phyloP scores from a whole-genome alignment of 345 rosid genomes.

The Clausena lansium region DNA sequence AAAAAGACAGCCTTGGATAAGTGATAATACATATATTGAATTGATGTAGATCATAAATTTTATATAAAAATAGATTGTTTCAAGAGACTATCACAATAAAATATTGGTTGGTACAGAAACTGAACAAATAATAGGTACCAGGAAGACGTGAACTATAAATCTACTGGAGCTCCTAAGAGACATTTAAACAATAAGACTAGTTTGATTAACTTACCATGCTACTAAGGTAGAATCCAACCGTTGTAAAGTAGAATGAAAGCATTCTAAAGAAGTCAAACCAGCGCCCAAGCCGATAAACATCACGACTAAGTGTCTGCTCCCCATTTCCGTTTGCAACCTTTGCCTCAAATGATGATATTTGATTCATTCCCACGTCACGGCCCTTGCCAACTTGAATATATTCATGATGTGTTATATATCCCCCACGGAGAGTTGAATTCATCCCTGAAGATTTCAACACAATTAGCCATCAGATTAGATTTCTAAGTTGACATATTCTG shows the following conservation, averaged over 20 bases:
- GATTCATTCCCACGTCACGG: constrained; percentile 97
- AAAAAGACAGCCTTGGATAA: constrained; percentile 1
- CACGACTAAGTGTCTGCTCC: constrained; percentile 96
- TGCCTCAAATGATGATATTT: constrained; percentile 85
- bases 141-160: neutral
- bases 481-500: neutral
- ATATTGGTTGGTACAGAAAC: neutral
- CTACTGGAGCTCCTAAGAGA: neutral
- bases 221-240: constrained; percentile 93
- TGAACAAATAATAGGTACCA: neutral
- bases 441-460: constrained; percentile 53
- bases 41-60: neutral
- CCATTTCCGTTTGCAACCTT: constrained; percentile 97
- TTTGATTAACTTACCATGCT: constrained; percentile 66
- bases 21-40: neutral
- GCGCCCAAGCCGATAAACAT: constrained; percentile 88
- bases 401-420: constrained; percentile 88
- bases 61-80: neutral
- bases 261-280: constrained; percentile 94
- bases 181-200: neutral
- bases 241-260: constrained; percentile 96
- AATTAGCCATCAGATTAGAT: constrained; percentile 23
- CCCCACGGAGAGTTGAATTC: constrained; percentile 92
- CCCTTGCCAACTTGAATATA: constrained; percentile 98
- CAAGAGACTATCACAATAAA: neutral